Evolutionary conservation across 495 filamentous ascomycete species (phyloP).

Genomic region (Darksidea phi): DNA sequence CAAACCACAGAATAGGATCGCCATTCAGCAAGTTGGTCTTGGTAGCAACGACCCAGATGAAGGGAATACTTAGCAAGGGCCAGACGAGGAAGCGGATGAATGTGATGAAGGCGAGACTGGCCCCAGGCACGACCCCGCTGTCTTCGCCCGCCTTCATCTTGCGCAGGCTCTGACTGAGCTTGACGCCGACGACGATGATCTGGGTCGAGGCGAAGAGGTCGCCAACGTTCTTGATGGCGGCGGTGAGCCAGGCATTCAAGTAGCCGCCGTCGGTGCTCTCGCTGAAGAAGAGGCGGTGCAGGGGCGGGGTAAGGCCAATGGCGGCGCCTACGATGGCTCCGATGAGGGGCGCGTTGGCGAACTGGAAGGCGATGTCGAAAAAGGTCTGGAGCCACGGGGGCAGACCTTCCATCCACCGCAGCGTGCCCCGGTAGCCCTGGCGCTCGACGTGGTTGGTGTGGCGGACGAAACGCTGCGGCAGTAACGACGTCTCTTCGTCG

Average conservation of each 20-base stretch:
- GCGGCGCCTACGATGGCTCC: conserved; percentile 61
- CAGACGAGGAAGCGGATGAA: conserved; percentile 63
- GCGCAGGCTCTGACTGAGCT: conserved; percentile 56
- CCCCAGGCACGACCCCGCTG: conserved; percentile 53
- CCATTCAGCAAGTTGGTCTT: conserved; percentile 55
- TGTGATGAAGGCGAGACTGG: conserved; percentile 55
- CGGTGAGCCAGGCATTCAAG: conserved; percentile 70
- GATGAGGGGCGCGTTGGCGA: conserved; percentile 66
- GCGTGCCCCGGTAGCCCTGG: conserved; percentile 20
- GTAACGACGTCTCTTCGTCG: conserved; percentile 54
- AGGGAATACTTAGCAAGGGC: conserved; percentile 59
- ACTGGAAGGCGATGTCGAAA: conserved; percentile 51
- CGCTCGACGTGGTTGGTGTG: conserved; percentile 33
- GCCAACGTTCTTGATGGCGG: conserved; percentile 64
- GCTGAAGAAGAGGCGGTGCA: conserved; percentile 68
- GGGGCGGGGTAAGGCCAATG: conserved; percentile 60
- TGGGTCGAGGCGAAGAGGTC: conserved; percentile 69
- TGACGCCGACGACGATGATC: conserved; percentile 70
- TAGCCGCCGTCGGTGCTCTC: conserved; percentile 63
- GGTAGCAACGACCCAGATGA: conserved; percentile 62
- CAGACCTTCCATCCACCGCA: conserved; percentile 43
- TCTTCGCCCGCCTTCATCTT: conserved; percentile 53
- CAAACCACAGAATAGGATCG: conserved; percentile 76
- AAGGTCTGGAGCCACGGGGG: conserved; percentile 42
- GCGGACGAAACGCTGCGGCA: conserved; percentile 44